These are phyloP conservation scores for Pyricularia grisea DNA, from an alignment of 2,329 filamentous ascomycete genomes.

Conservation along the genomic window DNA sequence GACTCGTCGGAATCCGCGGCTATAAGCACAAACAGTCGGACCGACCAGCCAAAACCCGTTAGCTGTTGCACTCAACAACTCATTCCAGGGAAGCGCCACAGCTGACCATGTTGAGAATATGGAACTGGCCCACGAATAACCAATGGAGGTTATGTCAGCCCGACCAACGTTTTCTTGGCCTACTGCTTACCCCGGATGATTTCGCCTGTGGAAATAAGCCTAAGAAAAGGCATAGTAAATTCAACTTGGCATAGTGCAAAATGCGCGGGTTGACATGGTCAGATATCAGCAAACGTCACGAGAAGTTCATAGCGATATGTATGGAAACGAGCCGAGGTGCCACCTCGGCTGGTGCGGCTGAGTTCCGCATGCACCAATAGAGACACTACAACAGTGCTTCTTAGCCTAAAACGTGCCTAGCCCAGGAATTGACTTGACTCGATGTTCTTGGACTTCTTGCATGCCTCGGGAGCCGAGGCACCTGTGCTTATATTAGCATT, in stretches of 20 bases:
- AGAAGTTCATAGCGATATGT: not conserved
- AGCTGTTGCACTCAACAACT: not conserved
- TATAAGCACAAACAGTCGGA: not conserved
- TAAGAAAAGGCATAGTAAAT: not conserved
- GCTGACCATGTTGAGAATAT: not conserved
- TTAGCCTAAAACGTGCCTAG: not conserved
- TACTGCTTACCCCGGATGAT: not conserved
- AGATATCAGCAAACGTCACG: not conserved
- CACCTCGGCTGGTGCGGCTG: not conserved
- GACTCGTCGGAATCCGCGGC: not conserved
- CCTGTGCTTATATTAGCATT: not conserved
- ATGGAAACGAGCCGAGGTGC: not conserved
- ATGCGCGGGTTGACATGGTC: not conserved
- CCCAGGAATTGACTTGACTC: not conserved
- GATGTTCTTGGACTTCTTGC: not conserved
- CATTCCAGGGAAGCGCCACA: not conserved
- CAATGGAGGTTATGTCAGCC: not conserved
- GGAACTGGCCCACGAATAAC: not conserved
- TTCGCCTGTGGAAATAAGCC: not conserved
- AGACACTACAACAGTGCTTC: not conserved
- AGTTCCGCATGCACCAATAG: not conserved
- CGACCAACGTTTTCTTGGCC: not conserved
- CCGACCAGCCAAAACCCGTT: not conserved
- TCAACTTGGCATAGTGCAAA: not conserved
- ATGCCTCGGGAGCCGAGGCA: not conserved